phyloP scores from a whole-genome alignment of 441 rosid species.

The Corymbia calophylla region DNA sequence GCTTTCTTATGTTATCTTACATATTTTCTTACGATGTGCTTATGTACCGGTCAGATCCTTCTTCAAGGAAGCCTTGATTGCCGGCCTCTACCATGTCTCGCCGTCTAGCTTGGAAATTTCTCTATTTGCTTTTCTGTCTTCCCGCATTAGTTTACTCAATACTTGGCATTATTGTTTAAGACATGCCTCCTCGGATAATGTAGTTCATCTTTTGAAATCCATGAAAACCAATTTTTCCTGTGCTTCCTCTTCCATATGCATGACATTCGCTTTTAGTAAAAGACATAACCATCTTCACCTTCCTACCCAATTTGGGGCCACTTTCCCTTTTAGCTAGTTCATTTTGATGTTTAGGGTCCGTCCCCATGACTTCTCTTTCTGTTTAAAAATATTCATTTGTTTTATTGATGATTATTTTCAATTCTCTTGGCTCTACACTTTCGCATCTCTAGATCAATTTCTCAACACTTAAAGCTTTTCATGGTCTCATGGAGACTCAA shows the following conservation, averaged over 20 bases:
- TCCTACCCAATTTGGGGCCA: not conserved
- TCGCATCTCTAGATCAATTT: not conserved
- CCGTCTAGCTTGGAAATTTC: not conserved
- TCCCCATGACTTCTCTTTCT: not conserved
- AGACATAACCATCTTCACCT: not conserved
- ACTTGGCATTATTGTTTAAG: not conserved
- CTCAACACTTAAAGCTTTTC: not conserved
- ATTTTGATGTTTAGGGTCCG: not conserved
- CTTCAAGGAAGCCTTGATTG: not conserved
- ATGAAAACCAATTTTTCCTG: not conserved
- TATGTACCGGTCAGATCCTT: not conserved
- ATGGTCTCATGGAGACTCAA: not conserved
- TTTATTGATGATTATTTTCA: not conserved
- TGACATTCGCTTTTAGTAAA: not conserved
- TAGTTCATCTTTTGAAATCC: not conserved
- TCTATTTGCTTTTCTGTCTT: not conserved
- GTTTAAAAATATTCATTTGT: not conserved
- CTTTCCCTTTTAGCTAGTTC: not conserved
- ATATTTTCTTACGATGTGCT: not conserved
- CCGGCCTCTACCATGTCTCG: accelerated
- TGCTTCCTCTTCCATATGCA: not conserved
- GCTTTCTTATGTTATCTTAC: not conserved
- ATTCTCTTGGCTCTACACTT: not conserved
- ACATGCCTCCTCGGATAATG: not conserved
- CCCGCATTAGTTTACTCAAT: not conserved